Conservation (phyloP, 1,139 yeast genomes). For the Saccharomyces hybrid region DNA sequence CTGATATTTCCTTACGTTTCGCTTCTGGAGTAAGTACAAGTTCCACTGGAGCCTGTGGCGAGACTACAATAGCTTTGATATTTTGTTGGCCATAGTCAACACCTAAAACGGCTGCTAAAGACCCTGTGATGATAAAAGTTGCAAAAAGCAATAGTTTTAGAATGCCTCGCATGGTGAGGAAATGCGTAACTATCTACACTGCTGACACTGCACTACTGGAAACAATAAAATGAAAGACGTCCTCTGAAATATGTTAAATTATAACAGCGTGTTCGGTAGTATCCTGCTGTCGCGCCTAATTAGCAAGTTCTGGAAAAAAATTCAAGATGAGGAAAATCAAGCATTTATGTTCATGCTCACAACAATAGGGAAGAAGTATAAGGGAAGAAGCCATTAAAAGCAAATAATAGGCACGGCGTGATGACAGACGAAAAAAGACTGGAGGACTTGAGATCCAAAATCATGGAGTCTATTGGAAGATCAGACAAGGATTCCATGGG, state of each 20-base stretch:
- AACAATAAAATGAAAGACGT: neutral
- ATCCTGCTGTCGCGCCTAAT: neutral
- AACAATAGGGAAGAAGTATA: neutral
- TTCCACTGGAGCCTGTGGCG: slow-evolving; percentile 86
- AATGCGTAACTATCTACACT: neutral
- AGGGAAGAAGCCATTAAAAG: neutral
- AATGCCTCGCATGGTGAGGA: neutral
- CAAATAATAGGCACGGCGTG: neutral
- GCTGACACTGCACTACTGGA: neutral
- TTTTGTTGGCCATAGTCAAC: slow-evolving; percentile 85
- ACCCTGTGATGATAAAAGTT: slow-evolving; percentile 6
- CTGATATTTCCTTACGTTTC: slow-evolving; percentile 80
- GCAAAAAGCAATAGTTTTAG: neutral
- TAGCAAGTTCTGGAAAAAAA: neutral
- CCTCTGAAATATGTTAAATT: neutral
- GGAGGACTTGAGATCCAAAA: slow-evolving; percentile 25
- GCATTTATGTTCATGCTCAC: neutral
- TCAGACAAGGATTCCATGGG: slow-evolving; percentile 2
- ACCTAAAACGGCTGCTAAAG: slow-evolving; percentile 63
- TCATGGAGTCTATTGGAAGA: slow-evolving; percentile 22
- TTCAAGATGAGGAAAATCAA: neutral
- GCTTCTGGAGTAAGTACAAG: slow-evolving; percentile 84
- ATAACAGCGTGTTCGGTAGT: neutral
- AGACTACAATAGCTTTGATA: slow-evolving; percentile 80
- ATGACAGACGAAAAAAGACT: slow-evolving; percentile 13